Evolutionary conservation across 768 basidiomycete genomes (phyloP).

Genomic region (Psilocybe subaeruginosa): DNA sequence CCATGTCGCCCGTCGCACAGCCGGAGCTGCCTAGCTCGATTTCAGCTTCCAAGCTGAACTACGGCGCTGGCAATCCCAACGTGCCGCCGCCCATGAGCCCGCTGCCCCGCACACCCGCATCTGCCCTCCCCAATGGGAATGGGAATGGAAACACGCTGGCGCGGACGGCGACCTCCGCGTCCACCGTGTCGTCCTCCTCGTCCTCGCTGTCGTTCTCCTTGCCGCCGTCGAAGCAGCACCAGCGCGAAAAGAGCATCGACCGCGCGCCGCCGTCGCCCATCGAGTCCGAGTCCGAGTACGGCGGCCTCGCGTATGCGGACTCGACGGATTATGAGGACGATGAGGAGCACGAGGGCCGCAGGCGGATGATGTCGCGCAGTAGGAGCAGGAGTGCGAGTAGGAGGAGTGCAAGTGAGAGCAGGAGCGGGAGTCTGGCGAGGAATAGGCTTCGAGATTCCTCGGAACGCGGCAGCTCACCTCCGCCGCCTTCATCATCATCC

Average conservation of each 20-base stretch:
- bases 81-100: conserved; percentile 16
- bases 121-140: too few relatives aligned
- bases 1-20: conserved; percentile 38
- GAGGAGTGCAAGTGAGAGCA: too few relatives aligned
- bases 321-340: conserved; percentile 48
- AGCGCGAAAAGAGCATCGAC: background rate
- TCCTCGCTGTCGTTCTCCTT: too few relatives aligned
- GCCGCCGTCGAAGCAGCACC: background rate
- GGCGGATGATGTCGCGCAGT: background rate
- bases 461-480: background rate
- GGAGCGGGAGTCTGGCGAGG: background rate
- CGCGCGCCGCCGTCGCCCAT: conserved; percentile 31
- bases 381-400: background rate
- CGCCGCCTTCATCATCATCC: too few relatives aligned
- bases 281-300: conserved; percentile 46
- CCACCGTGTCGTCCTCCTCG: background rate
- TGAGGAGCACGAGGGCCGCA: background rate
- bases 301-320: conserved; percentile 55
- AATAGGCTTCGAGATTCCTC: background rate
- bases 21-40: too few relatives aligned
- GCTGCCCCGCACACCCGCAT: conserved; percentile 5
- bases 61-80: conserved; percentile 23
- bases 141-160: too few relatives aligned
- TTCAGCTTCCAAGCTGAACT: conserved; percentile 27
- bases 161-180: background rate